Conservation (phyloP, 257 asterid genomes). For the Sherardia arvensis region DNA sequence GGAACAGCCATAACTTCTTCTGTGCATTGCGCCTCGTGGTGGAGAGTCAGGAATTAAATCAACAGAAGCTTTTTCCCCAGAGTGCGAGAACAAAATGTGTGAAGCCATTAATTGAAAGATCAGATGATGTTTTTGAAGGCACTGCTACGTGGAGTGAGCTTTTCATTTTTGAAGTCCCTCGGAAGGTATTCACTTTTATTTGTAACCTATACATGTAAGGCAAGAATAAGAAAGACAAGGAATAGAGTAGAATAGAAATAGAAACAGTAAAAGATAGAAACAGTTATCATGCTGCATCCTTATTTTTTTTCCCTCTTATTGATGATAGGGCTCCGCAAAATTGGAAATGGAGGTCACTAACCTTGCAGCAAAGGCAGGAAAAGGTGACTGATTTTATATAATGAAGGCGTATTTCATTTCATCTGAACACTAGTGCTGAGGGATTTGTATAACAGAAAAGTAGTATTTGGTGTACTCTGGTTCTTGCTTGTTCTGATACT, state of each 20-base stretch:
- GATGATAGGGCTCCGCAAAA: conserved; percentile 68
- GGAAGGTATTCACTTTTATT: conserved; percentile 40
- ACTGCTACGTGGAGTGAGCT: conserved; percentile 89
- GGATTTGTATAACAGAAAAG: background rate
- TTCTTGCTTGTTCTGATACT: background rate
- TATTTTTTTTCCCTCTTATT: conserved; percentile 10
- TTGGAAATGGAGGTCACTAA: conserved; percentile 99
- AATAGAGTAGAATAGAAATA: background rate
- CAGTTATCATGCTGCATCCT: background rate
- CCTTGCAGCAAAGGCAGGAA: conserved; percentile 99
- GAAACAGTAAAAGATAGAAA: background rate
- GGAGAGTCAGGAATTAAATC: conserved; percentile 80
- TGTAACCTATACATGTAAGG: background rate
- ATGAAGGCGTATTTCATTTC: background rate
- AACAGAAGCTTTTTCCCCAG: conserved; percentile 94
- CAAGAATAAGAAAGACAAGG: background rate
- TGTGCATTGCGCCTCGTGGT: conserved; percentile 94
- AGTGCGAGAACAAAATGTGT: conserved; percentile 99
- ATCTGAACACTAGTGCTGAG: background rate
- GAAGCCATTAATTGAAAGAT: conserved; percentile 45
- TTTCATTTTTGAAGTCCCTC: conserved; percentile 95
- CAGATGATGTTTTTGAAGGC: conserved; percentile 57
- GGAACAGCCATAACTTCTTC: conserved; percentile 81
- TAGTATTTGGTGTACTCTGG: background rate
- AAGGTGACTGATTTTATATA: conserved; percentile 43